Percentiles rank a stretch among this genome's conserved stretches.
These are phyloP conservation scores for Jacaranda copaia DNA, from an alignment of 257 asterid species.

Conservation along the genomic window DNA sequence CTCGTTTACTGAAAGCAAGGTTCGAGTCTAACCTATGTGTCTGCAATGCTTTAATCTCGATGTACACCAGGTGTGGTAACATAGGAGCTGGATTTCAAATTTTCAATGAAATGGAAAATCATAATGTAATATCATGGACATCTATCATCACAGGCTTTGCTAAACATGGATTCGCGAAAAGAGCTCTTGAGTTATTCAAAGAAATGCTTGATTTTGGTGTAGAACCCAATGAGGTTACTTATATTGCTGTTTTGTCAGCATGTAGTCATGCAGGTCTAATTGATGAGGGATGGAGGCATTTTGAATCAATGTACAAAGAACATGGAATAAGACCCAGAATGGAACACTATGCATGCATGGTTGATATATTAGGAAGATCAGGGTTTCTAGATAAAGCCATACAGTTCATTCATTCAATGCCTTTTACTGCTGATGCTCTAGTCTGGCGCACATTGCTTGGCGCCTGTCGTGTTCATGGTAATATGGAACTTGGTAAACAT, in stretches of 20 bases:
- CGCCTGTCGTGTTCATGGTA: slow-evolving; percentile 76
- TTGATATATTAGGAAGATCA: slow-evolving; percentile 79
- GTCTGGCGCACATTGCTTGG: slow-evolving; percentile 96
- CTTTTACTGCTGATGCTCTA: slow-evolving; percentile 68
- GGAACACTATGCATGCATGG: slow-evolving; percentile 96
- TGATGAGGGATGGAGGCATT: slow-evolving; percentile 76
- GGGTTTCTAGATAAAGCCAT: slow-evolving; percentile 68
- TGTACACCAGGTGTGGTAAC: slow-evolving; percentile 92
- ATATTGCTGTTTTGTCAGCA: slow-evolving; percentile 82
- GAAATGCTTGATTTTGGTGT: slow-evolving; percentile 66
- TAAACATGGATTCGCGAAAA: slow-evolving; percentile 77
- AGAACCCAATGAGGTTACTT: slow-evolving; percentile 90
- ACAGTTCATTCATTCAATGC: slow-evolving; percentile 67
- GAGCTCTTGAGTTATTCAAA: slow-evolving; percentile 63
- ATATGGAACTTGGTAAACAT: slow-evolving; percentile 64
- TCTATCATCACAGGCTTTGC: slow-evolving; percentile 90
- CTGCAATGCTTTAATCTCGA: slow-evolving; percentile 82
- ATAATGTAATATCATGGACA: slow-evolving; percentile 85
- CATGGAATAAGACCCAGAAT: slow-evolving; percentile 76
- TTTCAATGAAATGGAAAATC: slow-evolving; percentile 58
- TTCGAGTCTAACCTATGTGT: slow-evolving; percentile 57
- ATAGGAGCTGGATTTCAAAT: slow-evolving; percentile 76
- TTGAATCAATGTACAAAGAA: slow-evolving; percentile 58
- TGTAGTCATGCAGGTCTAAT: slow-evolving; percentile 89
- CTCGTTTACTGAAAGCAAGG: slow-evolving; percentile 78